Conservation (phyloP, 1,284 basidiomycete genomes). For the Bondarzewia mesenterica region DNA sequence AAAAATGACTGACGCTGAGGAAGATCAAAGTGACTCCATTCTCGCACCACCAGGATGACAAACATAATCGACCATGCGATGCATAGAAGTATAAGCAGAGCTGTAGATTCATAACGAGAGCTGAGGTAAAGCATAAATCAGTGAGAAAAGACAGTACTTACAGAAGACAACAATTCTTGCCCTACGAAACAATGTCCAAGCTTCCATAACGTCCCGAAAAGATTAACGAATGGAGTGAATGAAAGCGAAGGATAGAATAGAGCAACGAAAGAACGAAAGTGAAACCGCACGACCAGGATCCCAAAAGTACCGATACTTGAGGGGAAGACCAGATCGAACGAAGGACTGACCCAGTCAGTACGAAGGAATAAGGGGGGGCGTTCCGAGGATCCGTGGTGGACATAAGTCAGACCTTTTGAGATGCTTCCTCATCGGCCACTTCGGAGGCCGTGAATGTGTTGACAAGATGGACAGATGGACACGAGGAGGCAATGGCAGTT, state of each 20-base stretch:
- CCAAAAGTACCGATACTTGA: not conserved
- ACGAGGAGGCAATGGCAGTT: not conserved
- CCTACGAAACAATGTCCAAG: slow-evolving; percentile 24
- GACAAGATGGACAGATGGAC: not conserved
- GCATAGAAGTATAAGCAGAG: slow-evolving; percentile 29
- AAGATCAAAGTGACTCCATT: slow-evolving; percentile 28
- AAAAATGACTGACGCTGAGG: slow-evolving; percentile 29
- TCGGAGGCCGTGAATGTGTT: not conserved
- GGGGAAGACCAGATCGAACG: slow-evolving; percentile 4
- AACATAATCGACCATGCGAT: slow-evolving; percentile 31
- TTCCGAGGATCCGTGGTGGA: not conserved
- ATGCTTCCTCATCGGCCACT: not conserved
- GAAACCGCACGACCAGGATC: slow-evolving; percentile 7
- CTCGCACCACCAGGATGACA: slow-evolving; percentile 29
- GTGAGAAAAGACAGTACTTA: slow-evolving; percentile 15
- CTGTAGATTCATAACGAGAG: slow-evolving; percentile 19
- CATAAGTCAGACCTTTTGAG: not conserved
- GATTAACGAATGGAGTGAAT: not conserved
- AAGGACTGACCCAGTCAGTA: slow-evolving; percentile 13
- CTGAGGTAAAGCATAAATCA: too few relatives aligned
- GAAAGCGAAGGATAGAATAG: not conserved
- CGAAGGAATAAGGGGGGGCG: slow-evolving; percentile 2
- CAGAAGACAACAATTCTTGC: slow-evolving; percentile 22
- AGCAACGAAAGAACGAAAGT: slow-evolving; percentile 4
- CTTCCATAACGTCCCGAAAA: slow-evolving; percentile 18